A percentile compares a stretch with the other conserved stretches of the same genome.
Evolutionary conservation across 176 grass and related monocot species (phyloP).

Genomic region (Luzula sylvatica): DNA sequence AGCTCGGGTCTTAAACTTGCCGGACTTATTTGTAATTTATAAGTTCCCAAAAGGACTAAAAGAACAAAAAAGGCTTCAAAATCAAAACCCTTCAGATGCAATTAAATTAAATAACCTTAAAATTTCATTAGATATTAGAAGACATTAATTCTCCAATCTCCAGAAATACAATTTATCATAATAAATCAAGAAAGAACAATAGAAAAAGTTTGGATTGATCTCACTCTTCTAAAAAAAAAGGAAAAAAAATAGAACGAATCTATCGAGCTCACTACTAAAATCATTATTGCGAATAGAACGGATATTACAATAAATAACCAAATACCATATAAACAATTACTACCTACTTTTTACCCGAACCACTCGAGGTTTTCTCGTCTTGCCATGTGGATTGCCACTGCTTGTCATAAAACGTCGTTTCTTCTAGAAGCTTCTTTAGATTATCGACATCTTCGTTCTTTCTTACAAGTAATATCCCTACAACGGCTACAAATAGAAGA

Average conservation of each 20-base stretch:
- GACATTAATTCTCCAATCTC: no score
- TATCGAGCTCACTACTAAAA: not conserved
- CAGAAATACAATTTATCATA: no score
- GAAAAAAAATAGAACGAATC: not conserved
- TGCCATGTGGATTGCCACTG: constrained; percentile 97
- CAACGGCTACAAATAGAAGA: constrained; percentile 62
- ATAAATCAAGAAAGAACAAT: not conserved
- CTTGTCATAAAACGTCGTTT: constrained; percentile 88
- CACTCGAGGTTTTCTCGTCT: constrained; percentile 28
- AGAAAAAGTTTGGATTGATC: constrained; percentile 4
- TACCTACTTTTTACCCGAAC: constrained; percentile 15
- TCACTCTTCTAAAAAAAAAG: not conserved
- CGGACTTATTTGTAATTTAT: no score
- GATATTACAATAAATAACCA: not conserved
- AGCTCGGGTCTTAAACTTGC: no score
- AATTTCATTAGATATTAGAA: no score
- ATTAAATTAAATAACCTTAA: no score
- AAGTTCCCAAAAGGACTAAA: no score
- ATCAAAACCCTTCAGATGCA: no score
- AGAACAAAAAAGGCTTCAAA: no score
- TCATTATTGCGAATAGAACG: not conserved
- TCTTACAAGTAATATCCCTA: constrained; percentile 59
- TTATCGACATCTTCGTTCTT: constrained; percentile 70
- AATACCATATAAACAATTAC: constrained; percentile 1
- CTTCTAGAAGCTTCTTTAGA: constrained; percentile 77